Base-by-base conservation (phyloP, 1,284 basidiomycete species). In the Ceratobasidium sp. region DNA sequence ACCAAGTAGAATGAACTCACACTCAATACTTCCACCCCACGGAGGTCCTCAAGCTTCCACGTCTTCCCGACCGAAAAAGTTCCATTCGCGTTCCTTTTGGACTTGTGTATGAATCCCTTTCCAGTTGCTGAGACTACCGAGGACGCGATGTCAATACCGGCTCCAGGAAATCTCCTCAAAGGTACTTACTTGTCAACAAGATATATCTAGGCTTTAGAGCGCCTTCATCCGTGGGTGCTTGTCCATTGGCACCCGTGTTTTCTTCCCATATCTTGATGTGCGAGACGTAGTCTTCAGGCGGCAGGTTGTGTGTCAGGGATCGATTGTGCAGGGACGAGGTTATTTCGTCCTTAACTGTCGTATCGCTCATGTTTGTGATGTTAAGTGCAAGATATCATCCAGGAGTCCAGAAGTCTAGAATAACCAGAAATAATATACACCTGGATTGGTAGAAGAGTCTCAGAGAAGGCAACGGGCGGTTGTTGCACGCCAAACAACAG, bases 31-130 rank as follows among this genome's bases (percentile, higher is more conserved):
- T 96, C 91, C 59, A 99, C 82, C 44, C 85, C 90, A 72, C 92
- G 87, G 77, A 99, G 87, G 81, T 97, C 95, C 60, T 89, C 84
- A 53, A 99, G 83, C 77, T 87, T 89, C 98, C 98, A 99, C 9
- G 97, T 96, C 86, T 99, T 99, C 27, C 98, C 98, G 72, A 98
- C 95, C 24, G 96, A 98, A 84, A 98, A 99, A 0, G 94, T 91
- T 48, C 94, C 93, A 80, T 99, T 99, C 48, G 92, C 91, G 82
- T 99, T 99, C 75, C 95, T 84, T 83, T 99, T 99, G 7, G 96
- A 96, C 83, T 99, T 99, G 87, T 99, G 96, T 29, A 98, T 87
- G 80, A 92, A 91, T 8, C 91, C 93, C 75, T 85, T 84, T 48
- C 90, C 90, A 78, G 87, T 87, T 78, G 82, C 86, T 8, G 89